These are phyloP conservation scores for Cystoisospora suis DNA, from an alignment of 169 alveolate genomes.

Conservation along the genomic window DNA sequence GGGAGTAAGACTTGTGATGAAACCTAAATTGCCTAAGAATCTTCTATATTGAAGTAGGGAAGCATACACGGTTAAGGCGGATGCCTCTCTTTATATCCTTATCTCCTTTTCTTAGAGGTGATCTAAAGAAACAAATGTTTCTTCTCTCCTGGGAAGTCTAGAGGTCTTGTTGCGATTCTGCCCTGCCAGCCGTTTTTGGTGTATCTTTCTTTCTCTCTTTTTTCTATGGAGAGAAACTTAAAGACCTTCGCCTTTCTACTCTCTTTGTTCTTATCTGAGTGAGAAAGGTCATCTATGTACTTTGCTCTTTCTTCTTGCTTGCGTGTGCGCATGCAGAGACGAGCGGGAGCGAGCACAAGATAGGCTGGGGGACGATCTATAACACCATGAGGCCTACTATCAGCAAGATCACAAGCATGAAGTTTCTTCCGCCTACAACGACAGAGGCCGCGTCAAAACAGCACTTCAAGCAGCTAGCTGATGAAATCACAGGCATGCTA, in stretches of 20 bases:
- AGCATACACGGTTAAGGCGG: too few relatives aligned
- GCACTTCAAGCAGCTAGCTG: conserved; percentile 71
- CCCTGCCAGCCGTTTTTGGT: too few relatives aligned
- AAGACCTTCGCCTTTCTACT: too few relatives aligned
- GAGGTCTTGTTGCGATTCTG: too few relatives aligned
- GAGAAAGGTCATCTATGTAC: not conserved
- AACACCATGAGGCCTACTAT: conserved; percentile 89
- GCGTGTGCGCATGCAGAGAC: conserved; percentile 76
- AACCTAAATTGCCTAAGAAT: too few relatives aligned
- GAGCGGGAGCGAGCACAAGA: conserved; percentile 82
- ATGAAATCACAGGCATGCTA: conserved; percentile 42
- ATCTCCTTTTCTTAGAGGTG: not conserved
- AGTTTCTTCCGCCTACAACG: conserved; percentile 87
- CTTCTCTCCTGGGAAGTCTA: too few relatives aligned
- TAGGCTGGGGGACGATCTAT: conserved; percentile 93
- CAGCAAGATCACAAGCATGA: conserved; percentile 90
- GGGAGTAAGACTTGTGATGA: too few relatives aligned
- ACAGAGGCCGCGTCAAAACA: conserved; percentile 76
- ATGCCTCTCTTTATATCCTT: not conserved
- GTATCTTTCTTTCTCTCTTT: too few relatives aligned
- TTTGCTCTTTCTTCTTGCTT: not conserved
- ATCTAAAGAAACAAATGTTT: not conserved
- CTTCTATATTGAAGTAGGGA: too few relatives aligned
- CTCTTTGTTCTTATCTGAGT: not conserved
- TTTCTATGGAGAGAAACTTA: too few relatives aligned